Evolutionary conservation across 306 rosid species (phyloP).

Genomic region (Gastrolobium villosum): DNA sequence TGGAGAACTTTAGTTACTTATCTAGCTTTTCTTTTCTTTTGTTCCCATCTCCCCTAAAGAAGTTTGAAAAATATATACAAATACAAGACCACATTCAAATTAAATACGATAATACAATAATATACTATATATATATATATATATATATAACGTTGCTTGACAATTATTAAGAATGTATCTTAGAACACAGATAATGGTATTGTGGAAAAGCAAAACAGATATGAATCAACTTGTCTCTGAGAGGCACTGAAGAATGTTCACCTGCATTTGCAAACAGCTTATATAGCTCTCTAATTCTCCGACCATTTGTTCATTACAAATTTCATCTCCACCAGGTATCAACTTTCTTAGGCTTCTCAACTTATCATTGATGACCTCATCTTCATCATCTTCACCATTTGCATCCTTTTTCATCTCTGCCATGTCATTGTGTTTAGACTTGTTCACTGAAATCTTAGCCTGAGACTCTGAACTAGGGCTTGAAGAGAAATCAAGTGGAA

Average conservation of each 20-base stretch:
- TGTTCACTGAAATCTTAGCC: neutral
- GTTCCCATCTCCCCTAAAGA: slow-evolving; percentile 2
- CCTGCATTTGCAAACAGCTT: slow-evolving; percentile 80
- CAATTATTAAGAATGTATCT: slow-evolving; percentile 4
- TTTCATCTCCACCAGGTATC: slow-evolving; percentile 79
- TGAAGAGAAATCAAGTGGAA: neutral
- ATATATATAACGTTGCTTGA: neutral
- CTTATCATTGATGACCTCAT: slow-evolving; percentile 37
- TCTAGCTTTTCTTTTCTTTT: slow-evolving; percentile 1
- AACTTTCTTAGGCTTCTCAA: slow-evolving; percentile 57
- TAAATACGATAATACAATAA: neutral
- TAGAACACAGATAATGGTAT: slow-evolving; percentile 22
- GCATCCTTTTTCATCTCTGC: neutral
- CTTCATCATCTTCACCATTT: slow-evolving; percentile 16
- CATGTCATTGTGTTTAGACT: neutral
- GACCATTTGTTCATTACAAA: slow-evolving; percentile 59
- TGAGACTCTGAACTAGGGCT: neutral
- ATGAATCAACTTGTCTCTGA: slow-evolving; percentile 46
- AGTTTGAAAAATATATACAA: neutral
- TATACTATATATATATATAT: slow-evolving; percentile 3
- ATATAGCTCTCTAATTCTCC: slow-evolving; percentile 69
- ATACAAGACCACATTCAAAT: slow-evolving; percentile 20
- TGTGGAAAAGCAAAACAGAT: slow-evolving; percentile 4
- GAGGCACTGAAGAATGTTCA: slow-evolving; percentile 70
- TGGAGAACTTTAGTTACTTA: slow-evolving; percentile 11